A percentile compares a stretch with the other conserved stretches of the same genome.
Evolutionary conservation across 352 stramenopile species (phyloP).

Genomic region (Phytophthora podocarpi): DNA sequence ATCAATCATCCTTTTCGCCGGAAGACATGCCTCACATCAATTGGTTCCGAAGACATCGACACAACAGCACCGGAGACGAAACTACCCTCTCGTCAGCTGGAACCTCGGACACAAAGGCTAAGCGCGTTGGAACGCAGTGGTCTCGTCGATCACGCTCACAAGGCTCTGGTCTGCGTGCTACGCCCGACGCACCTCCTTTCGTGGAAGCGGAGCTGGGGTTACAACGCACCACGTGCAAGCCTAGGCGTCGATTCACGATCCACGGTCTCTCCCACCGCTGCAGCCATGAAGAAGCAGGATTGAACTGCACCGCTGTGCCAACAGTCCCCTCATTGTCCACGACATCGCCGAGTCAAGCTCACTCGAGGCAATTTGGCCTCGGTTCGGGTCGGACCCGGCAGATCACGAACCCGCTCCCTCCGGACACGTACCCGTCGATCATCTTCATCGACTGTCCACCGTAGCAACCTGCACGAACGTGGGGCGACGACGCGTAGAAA

Average conservation of each 20-base stretch:
- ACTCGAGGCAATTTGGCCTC: background rate
- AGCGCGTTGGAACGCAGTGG: background rate
- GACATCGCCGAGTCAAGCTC: background rate
- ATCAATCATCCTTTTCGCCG: background rate
- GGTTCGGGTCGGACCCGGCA: background rate
- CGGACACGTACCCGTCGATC: background rate
- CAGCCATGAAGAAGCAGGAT: slow-evolving; percentile 2
- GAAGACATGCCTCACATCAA: slow-evolving; percentile 3
- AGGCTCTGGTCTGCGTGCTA: background rate
- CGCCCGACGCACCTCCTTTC: background rate
- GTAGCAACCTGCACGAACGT: too few relatives aligned
- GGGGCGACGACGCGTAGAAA: too few relatives aligned
- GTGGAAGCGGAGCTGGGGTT: background rate
- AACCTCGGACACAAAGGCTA: background rate
- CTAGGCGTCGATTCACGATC: slow-evolving; percentile 10
- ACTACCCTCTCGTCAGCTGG: background rate
- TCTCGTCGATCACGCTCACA: slow-evolving; percentile 6
- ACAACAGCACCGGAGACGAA: background rate
- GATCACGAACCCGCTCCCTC: background rate
- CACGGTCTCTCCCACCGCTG: slow-evolving; percentile 8
- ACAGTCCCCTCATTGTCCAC: background rate
- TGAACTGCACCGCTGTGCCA: slow-evolving; percentile 5
- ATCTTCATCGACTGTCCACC: slow-evolving; percentile 23
- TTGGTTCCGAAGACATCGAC: background rate
- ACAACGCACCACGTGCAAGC: slow-evolving; percentile 7